These are phyloP conservation scores for Citrus mangshanensis DNA, from an alignment of 345 rosid species.

Conservation along the genomic window DNA sequence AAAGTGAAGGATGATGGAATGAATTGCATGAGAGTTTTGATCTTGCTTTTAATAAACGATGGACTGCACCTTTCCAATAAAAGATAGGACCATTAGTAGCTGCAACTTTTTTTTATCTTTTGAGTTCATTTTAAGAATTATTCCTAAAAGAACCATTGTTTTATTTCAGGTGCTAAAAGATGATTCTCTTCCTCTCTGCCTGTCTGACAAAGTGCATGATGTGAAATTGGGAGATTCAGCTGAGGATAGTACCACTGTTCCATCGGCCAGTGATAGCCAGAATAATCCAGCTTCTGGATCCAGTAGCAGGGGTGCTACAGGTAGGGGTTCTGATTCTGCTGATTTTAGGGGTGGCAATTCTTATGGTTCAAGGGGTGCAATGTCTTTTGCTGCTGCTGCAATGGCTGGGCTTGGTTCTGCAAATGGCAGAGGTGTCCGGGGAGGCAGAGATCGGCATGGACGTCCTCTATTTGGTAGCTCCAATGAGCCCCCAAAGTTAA, in stretches of 20 bases:
- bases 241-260: conserved; percentile 51
- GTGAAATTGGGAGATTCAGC: conserved; percentile 84
- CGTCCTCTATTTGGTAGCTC: conserved; percentile 60
- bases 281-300: conserved; percentile 72
- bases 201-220: conserved; percentile 93
- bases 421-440: conserved; percentile 90
- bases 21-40: not conserved
- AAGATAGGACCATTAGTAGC: not conserved
- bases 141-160: not conserved
- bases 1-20: not conserved
- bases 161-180: conserved; percentile 69
- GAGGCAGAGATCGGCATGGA: conserved; percentile 90
- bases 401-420: conserved; percentile 97
- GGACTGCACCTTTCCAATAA: not conserved
- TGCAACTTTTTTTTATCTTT: not conserved
- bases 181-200: conserved; percentile 88
- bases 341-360: conserved; percentile 66
- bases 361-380: conserved; percentile 87
- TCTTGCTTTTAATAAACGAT: not conserved
- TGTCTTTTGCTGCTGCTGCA: conserved; percentile 97
- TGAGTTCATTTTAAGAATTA: not conserved
- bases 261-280: conserved; percentile 55
- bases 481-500: conserved; percentile 71
- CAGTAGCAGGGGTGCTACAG: conserved; percentile 68
- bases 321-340: conserved; percentile 69